Evolutionary conservation across 331 rosid species (phyloP), one percentile per base, ranked within the genome.

Genomic region (Ulmus americana): DNA sequence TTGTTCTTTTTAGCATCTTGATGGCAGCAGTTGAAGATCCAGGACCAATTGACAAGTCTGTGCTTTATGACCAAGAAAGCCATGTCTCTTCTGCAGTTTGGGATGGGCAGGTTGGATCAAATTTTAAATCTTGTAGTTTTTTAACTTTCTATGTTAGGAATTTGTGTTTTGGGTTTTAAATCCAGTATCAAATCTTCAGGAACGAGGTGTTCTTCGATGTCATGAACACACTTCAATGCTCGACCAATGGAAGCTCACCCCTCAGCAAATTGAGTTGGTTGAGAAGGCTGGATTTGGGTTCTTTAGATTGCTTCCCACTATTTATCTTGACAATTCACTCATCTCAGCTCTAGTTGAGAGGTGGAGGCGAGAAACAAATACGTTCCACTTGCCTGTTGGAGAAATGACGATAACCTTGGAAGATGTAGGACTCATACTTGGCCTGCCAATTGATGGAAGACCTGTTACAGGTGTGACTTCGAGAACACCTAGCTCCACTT

Each of bases 361-460:
- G 73, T 88, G 97, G 96, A 88, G 97, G 76, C 83, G 91, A 73
- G 97, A 91, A 78, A 91, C 97, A 14, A 91, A 91, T 49, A 81
- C 96, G 38, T 91, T 91, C 58, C 96, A 91, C 83, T 71, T 91
- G 49, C 81, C 87, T 9, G 82, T 83, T 52, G 97, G 97, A 76
- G 97, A 91, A 74, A 83, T 84, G 85, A 83, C 94, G 20, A 80
- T 91, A 73, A 84, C 96, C 52, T 96, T 91, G 45, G 97, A 86
- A 80, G 97, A 91, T 77, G 97, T 84, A 15, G 85, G 88, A 0
- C 88, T 91, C 45, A 74, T 91, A 58, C 95, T 91, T 35, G 97
- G 97, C 52, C 72, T 91, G 63, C 78, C 88, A 44, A 79, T 88
- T 50, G 85, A 91, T 38, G 96, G 97, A 76, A 86, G 83, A 62